A percentile compares a stretch with the other conserved stretches of the same genome.
Evolutionary conservation across 495 filamentous ascomycete genomes (phyloP).

Genomic region (Hypoxylon subgilvum): DNA sequence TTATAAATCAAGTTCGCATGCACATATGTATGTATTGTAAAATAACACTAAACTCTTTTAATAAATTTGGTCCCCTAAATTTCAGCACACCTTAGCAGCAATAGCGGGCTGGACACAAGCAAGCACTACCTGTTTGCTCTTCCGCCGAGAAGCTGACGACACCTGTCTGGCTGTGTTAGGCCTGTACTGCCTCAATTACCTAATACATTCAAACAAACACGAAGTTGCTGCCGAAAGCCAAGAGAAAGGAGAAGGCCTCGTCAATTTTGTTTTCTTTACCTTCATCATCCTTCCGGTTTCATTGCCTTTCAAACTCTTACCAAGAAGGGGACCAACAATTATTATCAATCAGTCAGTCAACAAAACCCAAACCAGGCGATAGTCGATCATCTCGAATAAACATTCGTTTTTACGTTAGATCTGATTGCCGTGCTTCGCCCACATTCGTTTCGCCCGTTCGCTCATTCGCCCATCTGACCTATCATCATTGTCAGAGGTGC

Average conservation of each 20-base stretch:
- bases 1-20: no score
- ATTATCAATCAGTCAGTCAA: slow-evolving; percentile 14
- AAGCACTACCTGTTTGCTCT: no score
- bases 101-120: no score
- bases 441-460: slow-evolving; percentile 16
- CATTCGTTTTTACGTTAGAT: slow-evolving; percentile 17
- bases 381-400: background rate
- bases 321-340: background rate
- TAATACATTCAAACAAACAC: slow-evolving; percentile 34
- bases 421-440: slow-evolving; percentile 12
- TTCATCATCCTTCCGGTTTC: slow-evolving; percentile 11
- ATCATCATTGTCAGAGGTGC: background rate
- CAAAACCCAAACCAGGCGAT: background rate
- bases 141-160: no score
- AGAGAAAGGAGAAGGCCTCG: slow-evolving; percentile 1
- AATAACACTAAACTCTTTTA: no score
- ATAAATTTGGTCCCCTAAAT: no score
- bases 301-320: no score
- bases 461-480: slow-evolving; percentile 1
- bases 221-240: slow-evolving; percentile 13
- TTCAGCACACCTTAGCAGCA: no score
- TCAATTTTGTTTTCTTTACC: slow-evolving; percentile 3
- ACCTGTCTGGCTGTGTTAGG: slow-evolving; percentile 8
- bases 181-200: slow-evolving; percentile 35
- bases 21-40: no score